Base-by-base conservation (phyloP, 331 rosid genomes). In the Dryas integrifolia region DNA sequence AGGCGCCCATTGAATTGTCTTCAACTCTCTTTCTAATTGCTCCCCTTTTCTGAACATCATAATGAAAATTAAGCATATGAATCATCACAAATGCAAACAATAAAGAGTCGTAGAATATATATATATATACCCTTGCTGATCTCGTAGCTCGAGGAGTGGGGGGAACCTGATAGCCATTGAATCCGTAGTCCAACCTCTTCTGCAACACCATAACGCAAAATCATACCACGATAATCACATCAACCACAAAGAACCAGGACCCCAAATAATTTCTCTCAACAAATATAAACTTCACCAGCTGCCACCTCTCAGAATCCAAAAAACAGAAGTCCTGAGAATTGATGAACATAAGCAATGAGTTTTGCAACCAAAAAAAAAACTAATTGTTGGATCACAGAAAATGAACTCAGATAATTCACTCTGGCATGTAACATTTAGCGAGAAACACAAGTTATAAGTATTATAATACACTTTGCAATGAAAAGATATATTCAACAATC, bases 181-280 rank as follows among this genome's bases (percentile, higher is more conserved):
- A 88, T 77, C 89, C 92, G 70, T 85, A 90, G 71, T 87, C 90
- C 83, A 88, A 79, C 88, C 89, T 82, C 86, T 86, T 88, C 85
- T 87, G 88, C 74, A 83, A 70, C 90, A 83, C 93, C 98, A 92
- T 92, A 65, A 86, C 90, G 81, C 72, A 74, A 92, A 87, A 87
- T 76, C 96, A 92, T 90, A 72, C 80, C 92, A 84, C 82, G 67
- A 77, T 75, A 56, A 52, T 72, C 58, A 38, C 59, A 63, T 79
- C 76, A 81, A 77, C 21, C 69, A 18, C 79, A 73, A 67, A 59
- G 74, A 48, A 44, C 39, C 66, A 30, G 79, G 52, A 74, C 56
- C 5, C 69, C 48, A 58, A 59, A n/a, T 16, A 64, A 41, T 58
- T 51, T 53, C 72, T 65, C 40, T 73, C 69, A 56, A 44, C 41